Conservation (phyloP, 768 basidiomycete genomes). For the Kwoniella newhampshirensis region DNA sequence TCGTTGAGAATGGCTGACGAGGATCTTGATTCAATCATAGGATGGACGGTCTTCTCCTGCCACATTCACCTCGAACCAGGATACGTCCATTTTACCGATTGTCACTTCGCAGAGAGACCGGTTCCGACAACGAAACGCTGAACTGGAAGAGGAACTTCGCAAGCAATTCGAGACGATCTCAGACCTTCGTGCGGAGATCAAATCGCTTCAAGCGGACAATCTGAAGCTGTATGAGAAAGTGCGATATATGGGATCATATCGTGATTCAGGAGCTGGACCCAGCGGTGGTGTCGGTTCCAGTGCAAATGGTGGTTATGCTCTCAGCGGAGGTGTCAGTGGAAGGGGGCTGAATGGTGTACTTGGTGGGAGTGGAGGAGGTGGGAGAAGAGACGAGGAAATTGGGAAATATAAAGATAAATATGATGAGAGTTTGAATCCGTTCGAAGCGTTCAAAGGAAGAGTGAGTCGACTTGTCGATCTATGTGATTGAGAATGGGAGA, state of each 20-base stretch:
- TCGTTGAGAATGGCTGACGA: not conserved
- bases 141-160: conserved; percentile 96
- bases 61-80: conserved; percentile 69
- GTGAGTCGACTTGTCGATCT: conserved; percentile 59
- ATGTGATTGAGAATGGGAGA: not conserved
- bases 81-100: conserved; percentile 95
- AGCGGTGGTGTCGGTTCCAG: conserved; percentile 21
- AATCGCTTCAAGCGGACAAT: conserved; percentile 88
- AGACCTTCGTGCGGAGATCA: conserved; percentile 87
- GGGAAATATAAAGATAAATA: conserved; percentile 87
- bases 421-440: conserved; percentile 96
- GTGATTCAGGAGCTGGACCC: conserved; percentile 63
- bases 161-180: conserved; percentile 94
- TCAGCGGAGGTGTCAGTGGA: conserved; percentile 11
- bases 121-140: conserved; percentile 95
- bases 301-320: conserved; percentile 12
- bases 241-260: conserved; percentile 95
- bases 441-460: conserved; percentile 92
- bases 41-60: conserved; percentile 60
- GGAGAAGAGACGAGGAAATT: conserved; percentile 64
- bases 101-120: conserved; percentile 95
- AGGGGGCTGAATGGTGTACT: conserved; percentile 33
- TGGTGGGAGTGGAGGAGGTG: conserved; percentile 10
- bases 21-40: conserved; percentile 5
- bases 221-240: conserved; percentile 98